Conservation (phyloP, 129 eudicot genomes). For the Chrysanthemum lavandulifolium region DNA sequence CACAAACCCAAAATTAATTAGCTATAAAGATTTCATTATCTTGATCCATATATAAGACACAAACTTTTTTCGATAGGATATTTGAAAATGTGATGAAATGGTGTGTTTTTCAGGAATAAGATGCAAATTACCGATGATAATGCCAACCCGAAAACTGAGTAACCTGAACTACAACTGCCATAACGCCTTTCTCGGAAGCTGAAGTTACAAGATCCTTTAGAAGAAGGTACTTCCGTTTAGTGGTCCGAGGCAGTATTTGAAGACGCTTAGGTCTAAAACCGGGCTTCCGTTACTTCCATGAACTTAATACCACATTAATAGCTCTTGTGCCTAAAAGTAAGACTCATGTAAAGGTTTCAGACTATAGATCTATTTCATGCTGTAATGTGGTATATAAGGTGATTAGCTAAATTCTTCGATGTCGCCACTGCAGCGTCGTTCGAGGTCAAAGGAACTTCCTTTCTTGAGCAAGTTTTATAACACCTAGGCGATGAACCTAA, state of each 20-base stretch:
- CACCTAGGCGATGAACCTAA: no score
- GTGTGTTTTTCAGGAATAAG: neutral
- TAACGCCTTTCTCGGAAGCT: conserved; percentile 50
- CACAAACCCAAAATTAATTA: conserved; percentile 31
- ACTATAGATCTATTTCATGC: no score
- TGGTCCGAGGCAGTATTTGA: conserved; percentile 86
- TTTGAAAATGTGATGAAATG: conserved; percentile 3
- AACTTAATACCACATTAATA: no score
- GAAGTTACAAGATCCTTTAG: conserved; percentile 62
- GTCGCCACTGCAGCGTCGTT: no score
- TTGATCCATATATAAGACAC: conserved; percentile 9
- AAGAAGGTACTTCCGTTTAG: conserved; percentile 55
- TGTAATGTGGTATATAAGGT: no score
- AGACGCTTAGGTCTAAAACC: conserved; percentile 58
- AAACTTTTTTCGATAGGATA: neutral
- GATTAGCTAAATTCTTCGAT: no score
- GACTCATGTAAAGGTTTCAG: no score
- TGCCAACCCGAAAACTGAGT: conserved; percentile 76
- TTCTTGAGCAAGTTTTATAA: no score
- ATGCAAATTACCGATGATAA: conserved; percentile 73
- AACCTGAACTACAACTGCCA: conserved; percentile 65
- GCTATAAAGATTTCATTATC: conserved; percentile 1
- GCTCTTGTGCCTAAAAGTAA: no score
- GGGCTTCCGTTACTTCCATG: conserved; percentile 27
- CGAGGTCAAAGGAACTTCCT: no score